These are phyloP conservation scores for Candida jianshihensis DNA, from an alignment of 805 yeast species.

Conservation along the genomic window DNA sequence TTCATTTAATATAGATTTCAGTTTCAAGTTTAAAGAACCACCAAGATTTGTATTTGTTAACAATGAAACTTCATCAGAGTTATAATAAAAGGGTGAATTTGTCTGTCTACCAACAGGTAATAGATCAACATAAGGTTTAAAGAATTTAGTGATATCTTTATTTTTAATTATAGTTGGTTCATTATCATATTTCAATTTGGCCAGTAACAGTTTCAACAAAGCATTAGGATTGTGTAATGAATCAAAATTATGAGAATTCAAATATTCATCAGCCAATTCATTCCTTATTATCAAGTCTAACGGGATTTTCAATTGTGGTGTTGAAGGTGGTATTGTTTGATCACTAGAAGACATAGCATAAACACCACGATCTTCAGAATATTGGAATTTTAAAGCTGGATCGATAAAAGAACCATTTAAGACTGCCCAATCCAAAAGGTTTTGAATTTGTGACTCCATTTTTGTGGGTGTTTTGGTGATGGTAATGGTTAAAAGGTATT, in stretches of 20 bases:
- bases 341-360: slow-evolving; percentile 22
- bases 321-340: slow-evolving; percentile 11
- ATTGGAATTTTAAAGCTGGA: slow-evolving; percentile 27
- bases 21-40: slow-evolving; percentile 43
- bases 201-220: slow-evolving; percentile 31
- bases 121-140: slow-evolving; percentile 40
- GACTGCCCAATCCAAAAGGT: slow-evolving; percentile 29
- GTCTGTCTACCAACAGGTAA: slow-evolving; percentile 38
- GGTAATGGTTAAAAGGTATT: too few species aligned
- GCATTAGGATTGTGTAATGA: slow-evolving; percentile 28
- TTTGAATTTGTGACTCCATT: not conserved
- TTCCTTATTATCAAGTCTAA: slow-evolving; percentile 22
- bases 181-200: slow-evolving; percentile 32
- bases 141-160: slow-evolving; percentile 23
- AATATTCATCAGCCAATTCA: slow-evolving; percentile 16
- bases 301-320: slow-evolving; percentile 26
- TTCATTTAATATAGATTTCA: slow-evolving; percentile 47
- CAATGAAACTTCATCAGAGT: slow-evolving; percentile 38
- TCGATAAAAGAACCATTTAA: slow-evolving; percentile 30
- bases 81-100: slow-evolving; percentile 59
- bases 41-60: slow-evolving; percentile 64
- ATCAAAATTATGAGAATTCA: too few species aligned
- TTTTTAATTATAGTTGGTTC: slow-evolving; percentile 6
- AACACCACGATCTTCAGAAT: slow-evolving; percentile 29
- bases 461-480: too few species aligned